Evolutionary conservation across 108 stramenopile genomes (phyloP).

Genomic region (Stephanodiscus triporus): DNA sequence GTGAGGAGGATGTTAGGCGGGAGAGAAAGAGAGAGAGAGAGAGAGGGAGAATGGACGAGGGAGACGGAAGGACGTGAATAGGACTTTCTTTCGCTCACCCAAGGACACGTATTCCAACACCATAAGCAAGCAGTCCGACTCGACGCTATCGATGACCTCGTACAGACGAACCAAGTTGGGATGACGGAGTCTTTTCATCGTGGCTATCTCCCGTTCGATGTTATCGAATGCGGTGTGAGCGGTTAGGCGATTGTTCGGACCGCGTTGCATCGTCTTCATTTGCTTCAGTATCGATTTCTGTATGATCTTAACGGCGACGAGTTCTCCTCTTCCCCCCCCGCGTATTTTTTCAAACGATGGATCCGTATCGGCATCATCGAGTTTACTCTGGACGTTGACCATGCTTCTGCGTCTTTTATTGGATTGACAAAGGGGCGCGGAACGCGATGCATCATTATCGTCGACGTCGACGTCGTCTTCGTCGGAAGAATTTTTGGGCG

Average conservation of each 20-base stretch:
- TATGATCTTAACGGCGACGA: constrained; percentile 87
- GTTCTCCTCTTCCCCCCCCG: constrained; percentile 43
- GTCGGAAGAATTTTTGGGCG: too few relatives aligned
- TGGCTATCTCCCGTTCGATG: constrained; percentile 88
- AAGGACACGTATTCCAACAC: constrained; percentile 88
- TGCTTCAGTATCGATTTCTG: constrained; percentile 80
- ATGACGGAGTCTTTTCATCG: constrained; percentile 87
- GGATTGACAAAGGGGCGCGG: constrained; percentile 2
- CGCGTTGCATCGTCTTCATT: constrained; percentile 68
- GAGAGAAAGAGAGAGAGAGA: background rate
- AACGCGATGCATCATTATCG: background rate
- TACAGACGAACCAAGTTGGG: constrained; percentile 79
- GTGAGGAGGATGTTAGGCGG: background rate
- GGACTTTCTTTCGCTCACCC: constrained; percentile 40
- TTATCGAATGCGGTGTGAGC: constrained; percentile 80
- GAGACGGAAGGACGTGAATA: background rate
- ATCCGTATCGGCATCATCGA: background rate
- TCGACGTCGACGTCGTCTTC: background rate
- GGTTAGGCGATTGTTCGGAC: constrained; percentile 43
- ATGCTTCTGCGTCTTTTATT: constrained; percentile 27
- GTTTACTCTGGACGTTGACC: constrained; percentile 25
- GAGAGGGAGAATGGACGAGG: background rate
- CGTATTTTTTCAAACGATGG: too few relatives aligned
- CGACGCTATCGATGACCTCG: constrained; percentile 88
- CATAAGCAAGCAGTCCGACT: constrained; percentile 83